Percentiles rank a stretch among this genome's conserved stretches.
phyloP scores from a whole-genome alignment of 2,329 filamentous ascomycete genomes.

The Diaporthe humulicola region DNA sequence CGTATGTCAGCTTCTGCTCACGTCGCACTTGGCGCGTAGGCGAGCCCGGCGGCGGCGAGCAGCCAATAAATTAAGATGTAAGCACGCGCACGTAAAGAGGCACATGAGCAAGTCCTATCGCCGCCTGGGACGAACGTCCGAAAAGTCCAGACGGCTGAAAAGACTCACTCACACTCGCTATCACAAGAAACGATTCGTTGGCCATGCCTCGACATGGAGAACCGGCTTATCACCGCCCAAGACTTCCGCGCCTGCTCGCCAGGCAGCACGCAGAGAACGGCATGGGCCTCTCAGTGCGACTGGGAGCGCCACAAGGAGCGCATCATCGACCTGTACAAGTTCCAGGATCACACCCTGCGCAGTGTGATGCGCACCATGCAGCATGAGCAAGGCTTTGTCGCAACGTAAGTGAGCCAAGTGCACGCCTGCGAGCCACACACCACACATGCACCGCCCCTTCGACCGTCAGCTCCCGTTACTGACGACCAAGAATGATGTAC shows the following conservation, averaged over 20 bases:
- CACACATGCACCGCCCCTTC: neutral
- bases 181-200: neutral
- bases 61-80: constrained; percentile 14
- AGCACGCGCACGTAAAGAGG: neutral
- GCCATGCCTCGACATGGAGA: constrained; percentile 22
- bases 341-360: constrained; percentile 37
- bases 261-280: constrained; percentile 13
- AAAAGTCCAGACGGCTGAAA: neutral
- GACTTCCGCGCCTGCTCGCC: neutral
- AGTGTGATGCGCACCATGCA: constrained; percentile 45
- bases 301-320: constrained; percentile 40
- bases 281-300: constrained; percentile 34
- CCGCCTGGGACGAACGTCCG: neutral
- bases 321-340: constrained; percentile 44
- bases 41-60: constrained; percentile 12
- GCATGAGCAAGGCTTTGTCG: constrained; percentile 40
- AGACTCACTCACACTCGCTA: neutral
- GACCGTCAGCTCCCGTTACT: constrained; percentile 1
- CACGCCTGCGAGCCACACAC: neutral
- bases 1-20: constrained; percentile 18
- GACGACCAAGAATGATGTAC: neutral
- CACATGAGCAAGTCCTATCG: constrained; percentile 14
- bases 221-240: constrained; percentile 10
- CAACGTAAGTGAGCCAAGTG: constrained; percentile 39
- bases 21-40: constrained; percentile 12